A percentile compares a stretch with the other conserved stretches of the same genome.
These are phyloP conservation scores for Agapanthus africanus DNA, from an alignment of 106 monocot species.

Conservation along the genomic window DNA sequence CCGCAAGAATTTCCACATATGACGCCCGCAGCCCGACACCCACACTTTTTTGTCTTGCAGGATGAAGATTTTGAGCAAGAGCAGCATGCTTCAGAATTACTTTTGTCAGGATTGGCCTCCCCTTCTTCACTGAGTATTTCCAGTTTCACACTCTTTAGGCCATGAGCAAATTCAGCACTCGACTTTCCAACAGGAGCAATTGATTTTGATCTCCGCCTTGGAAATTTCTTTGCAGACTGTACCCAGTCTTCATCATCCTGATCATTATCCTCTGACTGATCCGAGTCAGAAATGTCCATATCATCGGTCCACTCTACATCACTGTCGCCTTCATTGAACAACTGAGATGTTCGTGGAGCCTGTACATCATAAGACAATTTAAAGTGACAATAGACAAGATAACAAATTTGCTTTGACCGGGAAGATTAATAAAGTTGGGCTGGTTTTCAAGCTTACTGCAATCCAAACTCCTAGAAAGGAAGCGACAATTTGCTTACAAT, in stretches of 20 bases:
- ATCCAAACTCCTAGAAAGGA: background rate
- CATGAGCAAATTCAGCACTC: too few species aligned
- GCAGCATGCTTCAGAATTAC: conserved; percentile 31
- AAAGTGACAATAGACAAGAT: background rate
- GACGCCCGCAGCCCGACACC: conserved; percentile 47
- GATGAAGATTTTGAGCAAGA: conserved; percentile 58
- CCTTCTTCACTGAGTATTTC: conserved; percentile 14
- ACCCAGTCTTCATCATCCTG: conserved; percentile 51
- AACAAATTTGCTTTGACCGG: background rate
- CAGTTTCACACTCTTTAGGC: conserved; percentile 4
- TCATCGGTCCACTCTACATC: conserved; percentile 16
- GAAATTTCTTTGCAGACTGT: conserved; percentile 21
- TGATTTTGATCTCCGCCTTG: conserved; percentile 20
- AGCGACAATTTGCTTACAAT: background rate
- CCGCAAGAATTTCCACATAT: conserved; percentile 51
- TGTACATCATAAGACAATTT: conserved; percentile 3
- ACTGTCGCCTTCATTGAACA: conserved; percentile 7
- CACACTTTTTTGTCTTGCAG: conserved; percentile 90
- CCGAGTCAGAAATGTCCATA: background rate
- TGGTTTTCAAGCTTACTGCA: too few species aligned
- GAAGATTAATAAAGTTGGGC: background rate
- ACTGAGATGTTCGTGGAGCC: conserved; percentile 26
- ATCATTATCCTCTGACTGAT: conserved; percentile 30
- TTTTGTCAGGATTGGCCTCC: conserved; percentile 4
- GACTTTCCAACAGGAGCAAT: background rate